phyloP scores from a whole-genome alignment of 139 green algal genomes.

The Mychonastes homosphaera region DNA sequence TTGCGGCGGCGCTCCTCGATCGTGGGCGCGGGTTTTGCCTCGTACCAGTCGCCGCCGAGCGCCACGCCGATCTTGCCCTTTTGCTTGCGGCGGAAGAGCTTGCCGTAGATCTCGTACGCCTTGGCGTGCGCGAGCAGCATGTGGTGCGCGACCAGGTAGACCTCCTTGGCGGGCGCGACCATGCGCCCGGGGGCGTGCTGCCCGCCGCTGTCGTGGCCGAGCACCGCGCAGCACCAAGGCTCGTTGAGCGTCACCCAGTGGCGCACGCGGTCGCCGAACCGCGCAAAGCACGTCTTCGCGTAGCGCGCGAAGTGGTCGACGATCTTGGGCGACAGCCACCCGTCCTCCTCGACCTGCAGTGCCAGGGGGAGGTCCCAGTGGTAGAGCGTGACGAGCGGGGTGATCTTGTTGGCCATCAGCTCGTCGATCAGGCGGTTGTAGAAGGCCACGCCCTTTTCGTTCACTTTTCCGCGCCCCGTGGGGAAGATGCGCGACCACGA shows the following conservation, averaged over 20 bases:
- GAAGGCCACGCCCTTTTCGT: slow-evolving; percentile 21
- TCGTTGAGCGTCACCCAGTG: slow-evolving; percentile 30
- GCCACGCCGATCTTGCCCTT: slow-evolving; percentile 33
- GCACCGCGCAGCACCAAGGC: slow-evolving; percentile 26
- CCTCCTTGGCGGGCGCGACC: slow-evolving; percentile 13
- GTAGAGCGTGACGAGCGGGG: slow-evolving; percentile 25
- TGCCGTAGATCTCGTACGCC: slow-evolving; percentile 29
- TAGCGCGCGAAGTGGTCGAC: slow-evolving; percentile 26
- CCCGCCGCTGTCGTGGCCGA: slow-evolving; percentile 26
- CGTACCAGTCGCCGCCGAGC: slow-evolving; percentile 31
- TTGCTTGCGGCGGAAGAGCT: slow-evolving; percentile 27
- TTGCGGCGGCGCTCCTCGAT: slow-evolving; percentile 13
- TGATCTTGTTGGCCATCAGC: slow-evolving; percentile 20
- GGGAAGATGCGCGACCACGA: slow-evolving; percentile 37
- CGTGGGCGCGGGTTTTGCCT: slow-evolving; percentile 24
- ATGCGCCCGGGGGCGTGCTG: slow-evolving; percentile 20
- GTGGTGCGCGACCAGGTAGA: slow-evolving; percentile 34
- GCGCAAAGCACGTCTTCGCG: slow-evolving; percentile 25
- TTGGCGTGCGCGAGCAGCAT: slow-evolving; percentile 34
- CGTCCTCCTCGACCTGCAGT: slow-evolving; percentile 24
- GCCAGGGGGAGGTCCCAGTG: slow-evolving; percentile 31
- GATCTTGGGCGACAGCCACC: slow-evolving; percentile 21
- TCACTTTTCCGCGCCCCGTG: slow-evolving; percentile 18
- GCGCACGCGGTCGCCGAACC: slow-evolving; percentile 28
- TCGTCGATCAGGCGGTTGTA: slow-evolving; percentile 27